Percentiles rank a stretch among this genome's conserved stretches.
phyloP scores from a whole-genome alignment of 1,284 basidiomycete genomes.

The Waitea zeae region DNA sequence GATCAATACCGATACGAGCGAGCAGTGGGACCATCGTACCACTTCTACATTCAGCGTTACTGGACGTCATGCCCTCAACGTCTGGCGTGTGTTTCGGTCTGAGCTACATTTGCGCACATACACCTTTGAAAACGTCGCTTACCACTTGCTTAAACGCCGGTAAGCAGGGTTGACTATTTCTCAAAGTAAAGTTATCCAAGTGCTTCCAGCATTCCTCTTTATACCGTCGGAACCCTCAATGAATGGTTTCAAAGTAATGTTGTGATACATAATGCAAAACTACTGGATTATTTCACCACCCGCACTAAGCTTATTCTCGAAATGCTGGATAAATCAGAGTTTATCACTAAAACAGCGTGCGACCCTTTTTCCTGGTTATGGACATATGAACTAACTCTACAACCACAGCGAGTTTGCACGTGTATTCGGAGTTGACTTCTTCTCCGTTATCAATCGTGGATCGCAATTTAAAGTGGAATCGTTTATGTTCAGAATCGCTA shows the following conservation, averaged over 20 bases:
- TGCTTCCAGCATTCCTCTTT: constrained; percentile 53
- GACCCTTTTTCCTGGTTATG: no score
- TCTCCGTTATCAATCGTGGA: constrained; percentile 85
- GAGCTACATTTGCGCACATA: constrained; percentile 73
- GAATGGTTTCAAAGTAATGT: constrained; percentile 52
- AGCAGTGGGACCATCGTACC: constrained; percentile 63
- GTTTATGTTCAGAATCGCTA: constrained; percentile 96
- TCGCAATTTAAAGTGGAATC: constrained; percentile 99
- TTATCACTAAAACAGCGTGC: constrained; percentile 79
- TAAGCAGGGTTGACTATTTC: constrained; percentile 12
- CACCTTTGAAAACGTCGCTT: constrained; percentile 82
- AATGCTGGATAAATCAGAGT: constrained; percentile 65
- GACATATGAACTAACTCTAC: neutral
- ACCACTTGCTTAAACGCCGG: constrained; percentile 64
- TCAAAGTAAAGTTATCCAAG: neutral
- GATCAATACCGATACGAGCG: constrained; percentile 19
- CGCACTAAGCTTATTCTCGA: constrained; percentile 55
- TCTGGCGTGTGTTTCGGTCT: constrained; percentile 84
- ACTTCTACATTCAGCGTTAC: constrained; percentile 73
- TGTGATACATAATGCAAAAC: constrained; percentile 32
- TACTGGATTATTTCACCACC: constrained; percentile 47
- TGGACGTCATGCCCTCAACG: constrained; percentile 83
- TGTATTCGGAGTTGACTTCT: constrained; percentile 95
- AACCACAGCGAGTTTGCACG: constrained; percentile 77
- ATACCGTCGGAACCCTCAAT: constrained; percentile 49